Base-by-base conservation (phyloP, 1,284 basidiomycete genomes). In the Sanghuangporus sanghuang region DNA sequence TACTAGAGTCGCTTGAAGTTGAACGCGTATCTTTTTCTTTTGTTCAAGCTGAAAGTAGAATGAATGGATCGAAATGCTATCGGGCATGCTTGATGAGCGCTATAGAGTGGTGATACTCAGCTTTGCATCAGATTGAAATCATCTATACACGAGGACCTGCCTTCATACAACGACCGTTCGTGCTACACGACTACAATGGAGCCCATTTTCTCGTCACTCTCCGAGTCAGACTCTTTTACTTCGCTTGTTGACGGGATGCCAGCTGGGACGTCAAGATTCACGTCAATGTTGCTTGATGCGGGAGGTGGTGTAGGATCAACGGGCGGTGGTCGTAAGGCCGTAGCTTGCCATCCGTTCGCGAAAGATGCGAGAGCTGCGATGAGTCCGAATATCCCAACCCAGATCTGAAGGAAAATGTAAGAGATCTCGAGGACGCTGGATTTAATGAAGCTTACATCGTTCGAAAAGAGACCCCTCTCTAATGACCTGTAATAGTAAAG, bases 301-400 rank as follows among this genome's bases (percentile, higher is more conserved):
- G 46, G 32, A 39, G 44, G 16, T n/a, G 46, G 9, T 9, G 16
- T 35, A n/a, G 48, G 32, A 53, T 49, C 11, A 14, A 54, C 21
- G 7, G 57, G 44, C 7, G 73, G 62, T 16, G 76, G 65, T 64
- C 80, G 78, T 32, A 86, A 74, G 8, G 85, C 82, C 16, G 88
- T 90, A 1, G 90, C 90, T 61, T 81, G 85, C 89, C 89, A 92
- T 14, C 88, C 90, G 49, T 81, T 84, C 66, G 85, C 78, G 77
- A 91, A 90, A 3, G 87, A 84, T 7, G 82, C 80, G 0, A 88
- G 68, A 3, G 81, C 87, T 14, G 86, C 86, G 59, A 87, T 74
- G 32, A 89, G 75, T 8, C 86, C 85, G 55, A 90, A 84, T 16
- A 85, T 64, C 53, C 80, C 81, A 59, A 86, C 78, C 85, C 85